Evolutionary conservation across 164 flowering plant species (phyloP), one percentile per base, ranked within the genome.

Genomic region (Berberis vulgaris): DNA sequence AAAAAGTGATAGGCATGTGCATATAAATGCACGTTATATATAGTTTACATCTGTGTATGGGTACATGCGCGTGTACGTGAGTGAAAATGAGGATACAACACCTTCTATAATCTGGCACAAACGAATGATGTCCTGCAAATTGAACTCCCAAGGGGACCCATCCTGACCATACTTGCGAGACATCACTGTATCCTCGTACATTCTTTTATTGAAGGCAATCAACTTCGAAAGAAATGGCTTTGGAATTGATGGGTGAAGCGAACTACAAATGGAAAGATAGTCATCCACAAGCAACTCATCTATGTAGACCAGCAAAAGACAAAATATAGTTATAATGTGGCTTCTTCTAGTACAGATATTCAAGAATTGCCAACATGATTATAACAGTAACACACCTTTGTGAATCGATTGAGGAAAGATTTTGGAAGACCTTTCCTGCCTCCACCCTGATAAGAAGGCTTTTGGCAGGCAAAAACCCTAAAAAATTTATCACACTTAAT

Each of bases 131-230:
- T 95, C 99, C 43, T 97, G 94, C 39, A 95, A 79, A 74, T 95
- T 95, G 67, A 95, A 95, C 69, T 95, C 99, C 99, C 99, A 95
- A 11, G 99, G 99, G 1, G 94, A 82, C 10, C 99, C 99, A 69
- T 81, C 81, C 69, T 79, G 87, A 50, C 84, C 97, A 77, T 84
- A 95, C 67, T 84, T 89, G 43, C 66, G 80, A 73, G 72, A 38
- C 55, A 86, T 0, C 94, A 88, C 86, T 0, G 86, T 91, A 11
- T 89, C 97, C 67, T 86, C 87, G 71, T 87, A 76, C 59, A 95
- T 61, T 53, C 79, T 71, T 65, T 77, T 85, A 62, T 95, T 95
- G 69, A 95, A 91, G 38, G 66, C 12, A 59, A 91, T 82, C 69
- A 95, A 69, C 65, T 89, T 85, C 5, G 75, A 71, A 60, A 91